These are phyloP conservation scores for Fennellomyces sp. DNA, from an alignment of 371 early-diverging fungal genomes.

Conservation along the genomic window DNA sequence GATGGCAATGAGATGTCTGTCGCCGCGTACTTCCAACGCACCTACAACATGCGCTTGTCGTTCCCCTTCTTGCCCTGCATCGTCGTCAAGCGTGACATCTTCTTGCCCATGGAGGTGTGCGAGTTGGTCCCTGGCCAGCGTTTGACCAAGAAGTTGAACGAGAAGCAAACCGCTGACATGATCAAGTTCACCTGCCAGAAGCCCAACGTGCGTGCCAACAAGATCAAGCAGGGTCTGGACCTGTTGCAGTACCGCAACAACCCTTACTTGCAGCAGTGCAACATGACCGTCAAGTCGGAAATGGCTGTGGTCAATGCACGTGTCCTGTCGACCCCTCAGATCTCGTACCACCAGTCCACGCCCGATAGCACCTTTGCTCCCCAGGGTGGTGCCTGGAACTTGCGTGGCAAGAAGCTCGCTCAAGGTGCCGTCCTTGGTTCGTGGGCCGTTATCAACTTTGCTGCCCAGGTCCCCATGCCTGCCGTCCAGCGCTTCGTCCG, in stretches of 20 bases:
- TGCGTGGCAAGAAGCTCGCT: constrained; percentile 79
- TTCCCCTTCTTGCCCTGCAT: constrained; percentile 88
- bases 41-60: constrained; percentile 67
- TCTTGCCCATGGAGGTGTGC: constrained; percentile 91
- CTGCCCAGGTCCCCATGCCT: constrained; percentile 24
- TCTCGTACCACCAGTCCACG: constrained; percentile 62
- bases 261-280: constrained; percentile 61
- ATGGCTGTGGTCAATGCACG: constrained; percentile 66
- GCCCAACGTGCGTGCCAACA: constrained; percentile 69
- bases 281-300: constrained; percentile 63
- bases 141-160: constrained; percentile 75
- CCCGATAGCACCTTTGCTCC: constrained; percentile 73
- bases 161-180: constrained; percentile 89
- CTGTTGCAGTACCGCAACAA: constrained; percentile 54
- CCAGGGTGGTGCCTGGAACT: constrained; percentile 85
- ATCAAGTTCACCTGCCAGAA: constrained; percentile 86
- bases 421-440: constrained; percentile 74
- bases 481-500: constrained; percentile 57
- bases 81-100: constrained; percentile 58
- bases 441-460: constrained; percentile 79
- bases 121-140: constrained; percentile 80
- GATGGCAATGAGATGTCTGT: constrained; percentile 60
- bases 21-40: constrained; percentile 71
- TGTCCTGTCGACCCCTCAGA: constrained; percentile 73
- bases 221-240: constrained; percentile 55